Evolutionary conservation across 2,329 filamentous ascomycete genomes (phyloP).

Genomic region (Botrytis pseudocinerea): DNA sequence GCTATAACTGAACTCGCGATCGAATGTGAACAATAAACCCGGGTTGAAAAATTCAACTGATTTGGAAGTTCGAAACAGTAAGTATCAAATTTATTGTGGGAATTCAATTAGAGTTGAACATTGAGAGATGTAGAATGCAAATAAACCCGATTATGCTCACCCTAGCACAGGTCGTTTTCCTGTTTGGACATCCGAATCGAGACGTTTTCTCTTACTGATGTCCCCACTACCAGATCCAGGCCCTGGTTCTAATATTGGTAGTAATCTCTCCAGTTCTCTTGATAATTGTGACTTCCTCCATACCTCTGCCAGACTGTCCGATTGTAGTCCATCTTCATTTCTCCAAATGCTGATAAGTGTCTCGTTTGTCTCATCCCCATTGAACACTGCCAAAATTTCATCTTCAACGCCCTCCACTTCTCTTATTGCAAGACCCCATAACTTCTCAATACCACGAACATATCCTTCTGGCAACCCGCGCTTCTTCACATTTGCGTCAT

Average conservation of each 20-base stretch:
- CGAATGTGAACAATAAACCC: not conserved
- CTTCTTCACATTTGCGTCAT: slow-evolving; percentile 72
- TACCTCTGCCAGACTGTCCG: slow-evolving; percentile 36
- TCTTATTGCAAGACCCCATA: slow-evolving; percentile 55
- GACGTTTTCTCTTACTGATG: slow-evolving; percentile 34
- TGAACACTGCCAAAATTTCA: slow-evolving; percentile 49
- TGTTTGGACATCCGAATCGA: slow-evolving; percentile 30
- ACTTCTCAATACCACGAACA: slow-evolving; percentile 68
- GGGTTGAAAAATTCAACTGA: not conserved
- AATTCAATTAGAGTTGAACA: not conserved
- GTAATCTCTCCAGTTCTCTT: slow-evolving; percentile 38
- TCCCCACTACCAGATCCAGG: slow-evolving; percentile 24
- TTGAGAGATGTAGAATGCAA: not conserved
- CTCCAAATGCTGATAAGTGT: slow-evolving; percentile 35
- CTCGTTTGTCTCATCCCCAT: slow-evolving; percentile 44
- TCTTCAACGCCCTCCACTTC: slow-evolving; percentile 51
- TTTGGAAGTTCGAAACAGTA: not conserved
- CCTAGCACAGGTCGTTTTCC: slow-evolving; percentile 24
- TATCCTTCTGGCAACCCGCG: slow-evolving; percentile 76
- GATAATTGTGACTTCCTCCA: slow-evolving; percentile 41
- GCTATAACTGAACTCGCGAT: not conserved
- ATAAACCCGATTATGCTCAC: not conserved
- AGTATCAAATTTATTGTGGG: not conserved
- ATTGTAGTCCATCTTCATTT: slow-evolving; percentile 32
- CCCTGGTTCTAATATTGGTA: slow-evolving; percentile 36